Evolutionary conservation across 495 filamentous ascomycete species (phyloP).

Genomic region (Oleoguttula mirabilis): DNA sequence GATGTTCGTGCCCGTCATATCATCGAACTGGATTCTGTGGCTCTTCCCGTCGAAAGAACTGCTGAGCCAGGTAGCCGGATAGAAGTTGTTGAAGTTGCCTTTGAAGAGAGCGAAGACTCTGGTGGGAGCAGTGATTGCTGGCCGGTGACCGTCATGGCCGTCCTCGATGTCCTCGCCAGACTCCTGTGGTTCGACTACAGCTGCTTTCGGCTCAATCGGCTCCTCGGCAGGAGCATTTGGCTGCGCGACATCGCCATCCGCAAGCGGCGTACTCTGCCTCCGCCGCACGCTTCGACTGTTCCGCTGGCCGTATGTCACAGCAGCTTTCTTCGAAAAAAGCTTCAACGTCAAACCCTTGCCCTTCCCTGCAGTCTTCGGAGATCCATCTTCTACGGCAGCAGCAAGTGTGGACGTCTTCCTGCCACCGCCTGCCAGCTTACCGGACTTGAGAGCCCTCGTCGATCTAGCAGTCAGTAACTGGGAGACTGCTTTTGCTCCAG

Average conservation of each 20-base stretch:
- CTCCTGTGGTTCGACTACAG: not conserved
- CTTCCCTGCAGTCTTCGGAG: not conserved
- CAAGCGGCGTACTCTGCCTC: not conserved
- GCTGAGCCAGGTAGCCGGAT: slow-evolving; percentile 32
- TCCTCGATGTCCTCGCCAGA: not conserved
- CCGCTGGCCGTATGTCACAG: too few species aligned
- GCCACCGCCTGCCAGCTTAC: not conserved
- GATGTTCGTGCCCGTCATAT: slow-evolving; percentile 23
- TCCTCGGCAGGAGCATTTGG: not conserved
- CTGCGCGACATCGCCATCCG: not conserved
- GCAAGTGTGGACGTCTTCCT: not conserved
- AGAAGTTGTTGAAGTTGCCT: slow-evolving; percentile 25
- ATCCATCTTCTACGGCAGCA: not conserved
- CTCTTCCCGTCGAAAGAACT: slow-evolving; percentile 3
- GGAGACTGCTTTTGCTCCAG: slow-evolving; percentile 15
- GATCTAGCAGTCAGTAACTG: slow-evolving; percentile 11
- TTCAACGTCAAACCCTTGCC: not conserved
- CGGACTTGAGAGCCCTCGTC: slow-evolving; percentile 1
- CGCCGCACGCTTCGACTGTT: not conserved
- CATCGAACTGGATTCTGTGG: slow-evolving; percentile 31
- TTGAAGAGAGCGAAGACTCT: slow-evolving; percentile 33
- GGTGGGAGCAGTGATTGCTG: slow-evolving; percentile 16
- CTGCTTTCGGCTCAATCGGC: not conserved
- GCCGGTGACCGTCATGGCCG: too few species aligned
- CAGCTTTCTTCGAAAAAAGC: not conserved